Evolutionary conservation across 257 asterid genomes (phyloP).

Genomic region (Gentiana straminea): DNA sequence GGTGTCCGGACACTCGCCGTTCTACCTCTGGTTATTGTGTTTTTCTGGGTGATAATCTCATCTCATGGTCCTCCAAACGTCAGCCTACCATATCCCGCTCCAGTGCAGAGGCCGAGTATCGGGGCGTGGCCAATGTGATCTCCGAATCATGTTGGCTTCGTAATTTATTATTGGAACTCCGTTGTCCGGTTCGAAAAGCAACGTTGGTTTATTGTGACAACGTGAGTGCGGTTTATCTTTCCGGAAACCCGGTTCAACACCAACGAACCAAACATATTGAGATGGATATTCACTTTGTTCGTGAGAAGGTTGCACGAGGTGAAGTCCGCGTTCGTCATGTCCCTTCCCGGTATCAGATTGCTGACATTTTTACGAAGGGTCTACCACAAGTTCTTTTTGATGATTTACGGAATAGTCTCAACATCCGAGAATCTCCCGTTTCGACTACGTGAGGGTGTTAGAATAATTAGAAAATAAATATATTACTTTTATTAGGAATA

Average conservation of each 20-base stretch:
- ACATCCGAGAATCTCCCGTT: not conserved
- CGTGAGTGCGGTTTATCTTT: not conserved
- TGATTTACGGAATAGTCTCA: too few relatives aligned
- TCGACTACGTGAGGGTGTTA: not conserved
- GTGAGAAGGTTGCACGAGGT: not conserved
- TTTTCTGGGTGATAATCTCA: not conserved
- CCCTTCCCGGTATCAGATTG: not conserved
- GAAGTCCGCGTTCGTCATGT: not conserved
- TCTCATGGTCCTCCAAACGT: not conserved
- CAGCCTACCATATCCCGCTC: not conserved
- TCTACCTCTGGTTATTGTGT: conserved; percentile 2
- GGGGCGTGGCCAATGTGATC: not conserved
- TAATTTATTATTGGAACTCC: too few relatives aligned
- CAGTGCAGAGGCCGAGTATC: not conserved
- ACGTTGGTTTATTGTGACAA: not conserved
- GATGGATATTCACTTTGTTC: not conserved
- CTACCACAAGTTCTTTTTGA: not conserved
- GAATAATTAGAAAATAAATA: too few relatives aligned
- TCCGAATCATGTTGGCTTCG: not conserved
- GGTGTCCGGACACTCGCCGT: not conserved
- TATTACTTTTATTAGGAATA: too few relatives aligned
- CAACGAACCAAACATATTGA: not conserved
- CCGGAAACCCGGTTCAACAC: too few relatives aligned
- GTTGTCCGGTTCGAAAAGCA: not conserved
- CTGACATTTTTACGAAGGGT: not conserved